Evolutionary conservation across 2,329 filamentous ascomycete genomes (phyloP).

Genomic region (Moelleriella libera): DNA sequence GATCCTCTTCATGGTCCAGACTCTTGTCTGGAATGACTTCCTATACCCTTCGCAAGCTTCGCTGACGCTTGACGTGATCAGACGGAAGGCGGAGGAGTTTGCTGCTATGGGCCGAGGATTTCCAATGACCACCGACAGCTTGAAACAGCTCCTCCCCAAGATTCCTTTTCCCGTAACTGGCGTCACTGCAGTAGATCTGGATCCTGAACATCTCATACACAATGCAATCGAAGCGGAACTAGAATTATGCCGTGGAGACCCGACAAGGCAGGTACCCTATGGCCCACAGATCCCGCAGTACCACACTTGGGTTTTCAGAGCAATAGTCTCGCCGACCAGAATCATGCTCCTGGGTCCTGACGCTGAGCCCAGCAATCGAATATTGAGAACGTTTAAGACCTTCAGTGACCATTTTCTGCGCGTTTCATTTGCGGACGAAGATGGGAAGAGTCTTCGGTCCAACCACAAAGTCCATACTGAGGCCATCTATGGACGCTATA

Average conservation of each 20-base stretch:
- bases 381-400: slow-evolving; percentile 50
- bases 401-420: slow-evolving; percentile 52
- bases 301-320: slow-evolving; percentile 38
- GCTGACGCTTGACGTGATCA: slow-evolving; percentile 29
- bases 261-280: slow-evolving; percentile 11
- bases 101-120: slow-evolving; percentile 9
- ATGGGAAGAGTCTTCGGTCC: slow-evolving; percentile 48
- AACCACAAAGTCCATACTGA: slow-evolving; percentile 33
- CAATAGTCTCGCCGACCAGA: slow-evolving; percentile 44
- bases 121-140: slow-evolving; percentile 35
- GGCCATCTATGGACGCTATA: slow-evolving; percentile 44
- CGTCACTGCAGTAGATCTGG: slow-evolving; percentile 25
- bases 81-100: slow-evolving; percentile 13
- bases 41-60: slow-evolving; percentile 40
- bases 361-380: slow-evolving; percentile 53
- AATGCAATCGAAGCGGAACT: slow-evolving; percentile 26
- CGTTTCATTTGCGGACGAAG: slow-evolving; percentile 62
- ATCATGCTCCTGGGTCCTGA: slow-evolving; percentile 46
- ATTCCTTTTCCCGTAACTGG: slow-evolving; percentile 42
- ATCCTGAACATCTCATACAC: slow-evolving; percentile 23
- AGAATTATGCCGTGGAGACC: slow-evolving; percentile 14
- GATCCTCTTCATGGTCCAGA: slow-evolving; percentile 47
- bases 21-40: slow-evolving; percentile 47
- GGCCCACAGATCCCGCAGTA: slow-evolving; percentile 18
- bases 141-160: slow-evolving; percentile 35